Base-by-base conservation (phyloP, 2,329 filamentous ascomycete genomes). In the Arthrinium phaeospermum region DNA sequence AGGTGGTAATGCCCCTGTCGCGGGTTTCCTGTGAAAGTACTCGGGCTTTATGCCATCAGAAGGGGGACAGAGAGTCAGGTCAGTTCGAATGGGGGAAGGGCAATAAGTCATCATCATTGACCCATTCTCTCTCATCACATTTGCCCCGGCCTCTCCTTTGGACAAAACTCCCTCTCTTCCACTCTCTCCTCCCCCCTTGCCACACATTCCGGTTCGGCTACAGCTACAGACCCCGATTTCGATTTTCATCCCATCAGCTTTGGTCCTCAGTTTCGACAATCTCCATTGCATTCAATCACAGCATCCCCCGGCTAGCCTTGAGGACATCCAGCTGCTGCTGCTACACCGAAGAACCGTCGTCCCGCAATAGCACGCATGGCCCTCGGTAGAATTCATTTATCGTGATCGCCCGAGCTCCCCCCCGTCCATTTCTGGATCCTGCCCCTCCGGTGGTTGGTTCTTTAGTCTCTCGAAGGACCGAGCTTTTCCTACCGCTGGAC, bases 31-130 rank as follows among this genome's bases (percentile, higher is more conserved):
- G 67, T n/a, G 67, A 27, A 49, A 47, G 67, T 49, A 47, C 44
- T 69, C 67, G 67, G 67, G 49, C 67, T 69, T 69, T 69, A 34
- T 69, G 49, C 67, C 45, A 49, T 49, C 47, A 49, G 45, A 49
- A 69, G 45, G 67, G 45, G 67, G 67, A n/a, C 45, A 49, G 45
- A 47, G 45, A 49, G 67, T 46, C 45, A 49, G 47, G 67, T 69
- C 67, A 37, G 45, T 69, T 69, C 27, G 45, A 49, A 69, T 46
- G 67, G 57, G 57, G 67, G 67, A 68, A 46, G 41, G 44, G 27
- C 37, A 69, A 57, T 70, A 70, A 70, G 68, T 57, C 68, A 70
- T 70, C 68, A 70, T 70, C 68, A 70, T 70, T 70, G 47, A 70
- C 68, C 68, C 68, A 41, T 53, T 44, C 68, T 22, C 68, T 57